Percentiles rank a stretch among this genome's conserved stretches.
Conservation (phyloP, 768 basidiomycete genomes). For the Psilocybe tampanensis region DNA sequence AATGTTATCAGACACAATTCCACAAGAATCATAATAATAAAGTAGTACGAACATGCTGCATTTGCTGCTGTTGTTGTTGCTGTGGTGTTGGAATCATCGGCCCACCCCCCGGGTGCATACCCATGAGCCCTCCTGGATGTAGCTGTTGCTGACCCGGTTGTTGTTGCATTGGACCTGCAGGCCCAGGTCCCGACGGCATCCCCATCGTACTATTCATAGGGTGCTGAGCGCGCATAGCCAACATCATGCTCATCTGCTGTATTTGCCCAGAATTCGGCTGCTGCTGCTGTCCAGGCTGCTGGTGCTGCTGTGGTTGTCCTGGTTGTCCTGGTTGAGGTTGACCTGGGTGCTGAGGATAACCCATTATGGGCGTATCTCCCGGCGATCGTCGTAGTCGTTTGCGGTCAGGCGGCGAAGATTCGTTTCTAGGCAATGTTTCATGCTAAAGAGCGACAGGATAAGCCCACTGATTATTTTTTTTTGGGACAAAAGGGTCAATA, state of each 20-base stretch:
- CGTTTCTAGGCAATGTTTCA: slow-evolving; percentile 48
- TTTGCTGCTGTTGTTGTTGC: slow-evolving; percentile 10
- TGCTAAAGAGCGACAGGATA: slow-evolving; percentile 35
- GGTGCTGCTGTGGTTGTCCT: slow-evolving; percentile 5
- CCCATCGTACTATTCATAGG: not conserved
- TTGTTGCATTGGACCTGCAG: slow-evolving; percentile 1
- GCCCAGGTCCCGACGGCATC: slow-evolving; percentile 3
- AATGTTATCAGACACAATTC: not conserved
- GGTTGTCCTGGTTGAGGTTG: slow-evolving; percentile 5
- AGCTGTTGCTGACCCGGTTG: not conserved
- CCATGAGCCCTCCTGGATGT: slow-evolving; percentile 9
- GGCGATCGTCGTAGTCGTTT: slow-evolving; percentile 58
- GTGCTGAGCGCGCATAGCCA: not conserved
- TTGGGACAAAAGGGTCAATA: not conserved
- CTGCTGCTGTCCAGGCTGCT: slow-evolving; percentile 14
- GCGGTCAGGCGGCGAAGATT: slow-evolving; percentile 57
- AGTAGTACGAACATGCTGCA: slow-evolving; percentile 10
- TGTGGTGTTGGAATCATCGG: slow-evolving; percentile 1
- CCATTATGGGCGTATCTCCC: slow-evolving; percentile 40
- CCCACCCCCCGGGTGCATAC: slow-evolving; percentile 6
- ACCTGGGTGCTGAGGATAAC: slow-evolving; percentile 12
- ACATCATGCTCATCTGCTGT: slow-evolving; percentile 12
- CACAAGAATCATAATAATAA: not conserved
- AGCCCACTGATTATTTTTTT: not conserved
- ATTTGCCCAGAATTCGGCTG: slow-evolving; percentile 1